phyloP scores from a whole-genome alignment of 1,284 basidiomycete species.

The Cryptococcus amylolentus region DNA sequence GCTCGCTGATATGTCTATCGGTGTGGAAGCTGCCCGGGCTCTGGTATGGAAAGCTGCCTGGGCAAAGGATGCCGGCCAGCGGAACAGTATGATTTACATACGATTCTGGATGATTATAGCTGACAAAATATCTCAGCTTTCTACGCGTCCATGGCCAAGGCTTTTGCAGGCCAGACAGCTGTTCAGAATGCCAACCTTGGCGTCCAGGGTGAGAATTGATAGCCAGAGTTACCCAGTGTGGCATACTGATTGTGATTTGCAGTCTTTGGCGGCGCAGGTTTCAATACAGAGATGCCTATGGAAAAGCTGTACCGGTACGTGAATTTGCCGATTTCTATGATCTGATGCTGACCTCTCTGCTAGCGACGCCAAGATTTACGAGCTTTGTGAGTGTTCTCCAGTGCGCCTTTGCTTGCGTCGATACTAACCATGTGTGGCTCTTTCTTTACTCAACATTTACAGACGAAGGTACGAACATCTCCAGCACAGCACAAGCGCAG shows the following conservation, averaged over 20 bases:
- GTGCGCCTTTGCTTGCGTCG: not conserved
- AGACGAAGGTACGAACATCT: slow-evolving; percentile 37
- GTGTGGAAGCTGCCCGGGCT: slow-evolving; percentile 52
- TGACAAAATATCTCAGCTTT: slow-evolving; percentile 45
- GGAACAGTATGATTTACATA: slow-evolving; percentile 48
- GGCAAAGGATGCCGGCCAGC: slow-evolving; percentile 54
- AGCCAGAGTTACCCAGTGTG: not conserved
- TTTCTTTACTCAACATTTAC: not conserved
- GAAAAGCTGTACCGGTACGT: slow-evolving; percentile 55
- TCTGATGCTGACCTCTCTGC: not conserved
- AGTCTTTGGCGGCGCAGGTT: slow-evolving; percentile 53
- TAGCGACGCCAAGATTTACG: slow-evolving; percentile 52
- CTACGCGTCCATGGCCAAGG: slow-evolving; percentile 57
- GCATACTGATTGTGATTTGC: not conserved
- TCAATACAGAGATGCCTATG: slow-evolving; percentile 56
- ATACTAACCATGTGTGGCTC: not conserved
- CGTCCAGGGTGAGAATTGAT: slow-evolving; percentile 45
- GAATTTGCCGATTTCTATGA: not conserved
- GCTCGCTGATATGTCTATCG: slow-evolving; percentile 59
- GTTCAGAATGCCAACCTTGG: slow-evolving; percentile 54
- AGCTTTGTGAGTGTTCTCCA: slow-evolving; percentile 45
- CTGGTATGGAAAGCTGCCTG: slow-evolving; percentile 55
- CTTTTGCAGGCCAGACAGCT: slow-evolving; percentile 51
- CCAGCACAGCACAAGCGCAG: not conserved
- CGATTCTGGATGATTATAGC: not conserved